Percentiles rank a stretch among this genome's conserved stretches.
Evolutionary conservation across 306 rosid genomes (phyloP).

Genomic region (Mimosa pudica): DNA sequence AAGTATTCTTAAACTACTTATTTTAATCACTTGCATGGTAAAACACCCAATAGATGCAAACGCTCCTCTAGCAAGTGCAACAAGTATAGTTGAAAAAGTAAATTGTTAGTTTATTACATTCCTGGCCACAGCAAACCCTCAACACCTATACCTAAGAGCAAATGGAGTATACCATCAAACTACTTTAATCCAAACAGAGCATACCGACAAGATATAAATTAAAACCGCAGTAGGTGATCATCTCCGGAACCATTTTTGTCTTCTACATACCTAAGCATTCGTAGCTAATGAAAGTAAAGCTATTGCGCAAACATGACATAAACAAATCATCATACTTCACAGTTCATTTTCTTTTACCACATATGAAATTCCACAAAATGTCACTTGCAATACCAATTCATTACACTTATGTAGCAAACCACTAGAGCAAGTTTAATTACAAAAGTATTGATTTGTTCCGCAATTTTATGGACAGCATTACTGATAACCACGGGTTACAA

Average conservation of each 20-base stretch:
- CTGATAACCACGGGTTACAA: neutral
- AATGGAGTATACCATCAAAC: no score
- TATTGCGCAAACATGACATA: neutral
- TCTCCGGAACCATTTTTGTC: neutral
- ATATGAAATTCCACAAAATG: neutral
- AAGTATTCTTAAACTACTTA: no score
- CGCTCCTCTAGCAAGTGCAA: no score
- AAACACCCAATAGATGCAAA: no score
- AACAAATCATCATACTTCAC: neutral
- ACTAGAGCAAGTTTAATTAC: neutral
- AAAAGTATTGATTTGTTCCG: neutral
- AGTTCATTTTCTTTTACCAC: neutral
- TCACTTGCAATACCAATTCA: neutral
- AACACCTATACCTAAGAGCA: no score
- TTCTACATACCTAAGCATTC: neutral
- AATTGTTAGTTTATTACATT: no score
- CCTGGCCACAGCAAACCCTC: no score
- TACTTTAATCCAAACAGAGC: neutral
- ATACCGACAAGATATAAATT: no score
- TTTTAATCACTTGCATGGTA: no score
- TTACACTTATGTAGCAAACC: neutral
- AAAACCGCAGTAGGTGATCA: no score
- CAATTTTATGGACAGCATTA: neutral
- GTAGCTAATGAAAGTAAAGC: neutral
- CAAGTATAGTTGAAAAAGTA: no score